These are phyloP conservation scores for Elongisporangium anandrum DNA, from an alignment of 352 stramenopile genomes.

Conservation along the genomic window DNA sequence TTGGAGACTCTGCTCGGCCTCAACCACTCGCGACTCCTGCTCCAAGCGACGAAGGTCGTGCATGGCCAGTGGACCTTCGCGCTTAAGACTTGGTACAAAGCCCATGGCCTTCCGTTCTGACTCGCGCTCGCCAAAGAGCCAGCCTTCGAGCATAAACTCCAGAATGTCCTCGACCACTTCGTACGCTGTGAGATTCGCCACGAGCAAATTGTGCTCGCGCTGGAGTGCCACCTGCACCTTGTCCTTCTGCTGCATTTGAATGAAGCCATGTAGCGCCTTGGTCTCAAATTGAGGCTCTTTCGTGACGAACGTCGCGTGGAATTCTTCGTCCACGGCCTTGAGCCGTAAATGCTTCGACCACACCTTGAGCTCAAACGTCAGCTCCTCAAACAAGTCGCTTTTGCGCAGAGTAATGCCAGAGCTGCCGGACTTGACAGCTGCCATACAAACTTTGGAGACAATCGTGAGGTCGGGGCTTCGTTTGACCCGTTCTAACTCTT, in stretches of 20 bases:
- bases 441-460: conserved; percentile 50
- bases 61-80: conserved; percentile 65
- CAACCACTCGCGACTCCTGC: conserved; percentile 36
- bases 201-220: conserved; percentile 83
- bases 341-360: conserved; percentile 71
- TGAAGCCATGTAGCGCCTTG: conserved; percentile 87
- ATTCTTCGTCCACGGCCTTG: conserved; percentile 86
- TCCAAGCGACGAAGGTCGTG: conserved; percentile 62
- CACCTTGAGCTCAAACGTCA: conserved; percentile 59
- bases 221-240: conserved; percentile 80
- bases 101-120: conserved; percentile 64
- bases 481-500: conserved; percentile 74
- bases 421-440: conserved; percentile 53
- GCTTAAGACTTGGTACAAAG: conserved; percentile 85
- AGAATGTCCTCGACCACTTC: conserved; percentile 94
- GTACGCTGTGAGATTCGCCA: conserved; percentile 76
- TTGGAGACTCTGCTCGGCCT: conserved; percentile 22
- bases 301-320: conserved; percentile 88
- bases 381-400: conserved; percentile 66
- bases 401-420: conserved; percentile 48
- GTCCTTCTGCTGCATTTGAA: conserved; percentile 76
- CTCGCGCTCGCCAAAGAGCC: conserved; percentile 93
- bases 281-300: conserved; percentile 87
- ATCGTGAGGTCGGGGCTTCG: conserved; percentile 43
- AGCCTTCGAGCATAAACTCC: conserved; percentile 95